A percentile compares a stretch with the other conserved stretches of the same genome.
These are phyloP conservation scores for Pseudogymnoascus sp. DNA, from an alignment of 2,329 filamentous ascomycete genomes.

Conservation along the genomic window DNA sequence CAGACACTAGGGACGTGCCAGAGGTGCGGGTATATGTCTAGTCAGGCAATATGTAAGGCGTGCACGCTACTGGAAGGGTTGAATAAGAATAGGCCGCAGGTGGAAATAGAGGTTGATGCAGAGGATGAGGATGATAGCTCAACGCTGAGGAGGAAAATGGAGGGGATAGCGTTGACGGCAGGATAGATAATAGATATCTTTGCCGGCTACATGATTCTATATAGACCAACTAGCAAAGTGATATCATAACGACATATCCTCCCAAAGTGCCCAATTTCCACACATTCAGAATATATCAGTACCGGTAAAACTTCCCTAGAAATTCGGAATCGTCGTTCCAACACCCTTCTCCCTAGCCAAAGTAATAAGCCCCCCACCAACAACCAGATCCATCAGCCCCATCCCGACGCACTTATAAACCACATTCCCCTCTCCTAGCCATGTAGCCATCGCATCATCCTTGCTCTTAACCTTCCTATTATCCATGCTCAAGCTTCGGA, in stretches of 20 bases:
- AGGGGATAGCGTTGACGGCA: slow-evolving; percentile 35
- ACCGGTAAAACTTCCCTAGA: neutral
- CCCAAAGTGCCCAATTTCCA: neutral
- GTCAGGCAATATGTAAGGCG: slow-evolving; percentile 88
- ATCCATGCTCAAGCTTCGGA: slow-evolving; percentile 3
- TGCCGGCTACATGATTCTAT: neutral
- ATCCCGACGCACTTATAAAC: slow-evolving; percentile 63
- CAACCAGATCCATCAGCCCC: slow-evolving; percentile 59
- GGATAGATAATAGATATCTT: neutral
- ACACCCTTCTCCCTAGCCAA: slow-evolving; percentile 49
- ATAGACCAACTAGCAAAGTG: neutral
- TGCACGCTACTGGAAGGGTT: slow-evolving; percentile 83
- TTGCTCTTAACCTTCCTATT: slow-evolving; percentile 5
- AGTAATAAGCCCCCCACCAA: slow-evolving; percentile 51
- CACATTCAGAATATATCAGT: neutral
- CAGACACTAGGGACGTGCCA: slow-evolving; percentile 78
- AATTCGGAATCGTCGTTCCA: slow-evolving; percentile 30
- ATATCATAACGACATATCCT: neutral
- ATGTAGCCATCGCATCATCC: slow-evolving; percentile 13
- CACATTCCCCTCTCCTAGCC: slow-evolving; percentile 47
- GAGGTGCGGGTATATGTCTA: slow-evolving; percentile 91
- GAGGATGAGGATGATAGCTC: slow-evolving; percentile 45
- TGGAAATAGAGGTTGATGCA: slow-evolving; percentile 24
- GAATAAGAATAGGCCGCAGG: slow-evolving; percentile 67
- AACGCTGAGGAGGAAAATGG: slow-evolving; percentile 43